Evolutionary conservation across 208 protist species (phyloP).

Genomic region (Naegleria gruberi): DNA sequence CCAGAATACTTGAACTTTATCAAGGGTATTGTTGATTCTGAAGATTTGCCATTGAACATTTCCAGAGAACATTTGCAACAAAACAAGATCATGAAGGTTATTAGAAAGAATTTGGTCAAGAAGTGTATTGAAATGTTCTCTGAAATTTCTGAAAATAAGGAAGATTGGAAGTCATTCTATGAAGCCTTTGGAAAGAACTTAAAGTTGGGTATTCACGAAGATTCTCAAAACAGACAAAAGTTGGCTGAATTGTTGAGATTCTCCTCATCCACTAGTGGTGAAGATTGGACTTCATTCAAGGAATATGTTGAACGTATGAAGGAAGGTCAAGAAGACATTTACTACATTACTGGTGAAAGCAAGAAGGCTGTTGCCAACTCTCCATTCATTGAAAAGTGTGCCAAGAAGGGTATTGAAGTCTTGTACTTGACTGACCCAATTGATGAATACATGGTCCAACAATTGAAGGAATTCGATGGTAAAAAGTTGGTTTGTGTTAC

Average conservation of each 20-base stretch:
- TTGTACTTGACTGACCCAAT: constrained; percentile 95
- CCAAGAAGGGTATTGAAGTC: constrained; percentile 84
- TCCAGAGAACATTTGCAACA: constrained; percentile 96
- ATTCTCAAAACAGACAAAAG: constrained; percentile 83
- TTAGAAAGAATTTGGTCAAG: constrained; percentile 97
- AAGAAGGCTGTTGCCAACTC: constrained; percentile 75
- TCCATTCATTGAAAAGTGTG: constrained; percentile 91
- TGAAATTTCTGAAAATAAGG: constrained; percentile 91
- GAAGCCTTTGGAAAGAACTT: constrained; percentile 94
- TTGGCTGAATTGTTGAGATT: constrained; percentile 87
- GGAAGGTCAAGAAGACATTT: constrained; percentile 93
- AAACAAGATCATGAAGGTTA: constrained; percentile 95
- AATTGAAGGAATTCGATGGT: constrained; percentile 93
- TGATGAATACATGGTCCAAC: constrained; percentile 95
- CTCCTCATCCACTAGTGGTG: constrained; percentile 75
- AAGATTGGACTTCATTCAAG: constrained; percentile 82
- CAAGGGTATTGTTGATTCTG: constrained; percentile 92
- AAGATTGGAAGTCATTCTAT: constrained; percentile 97
- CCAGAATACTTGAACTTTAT: constrained; percentile 96
- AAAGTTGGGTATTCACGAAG: constrained; percentile 97
- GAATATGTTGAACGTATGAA: constrained; percentile 95
- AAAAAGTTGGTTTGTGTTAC: constrained; percentile 97
- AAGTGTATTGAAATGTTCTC: constrained; percentile 90
- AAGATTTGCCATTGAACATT: constrained; percentile 97
- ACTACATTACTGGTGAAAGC: constrained; percentile 96